A percentile compares a stretch with the other conserved stretches of the same genome.
These are phyloP conservation scores for Cucurbitaria berberidis DNA, from an alignment of 2,329 filamentous ascomycete species.

Conservation along the genomic window DNA sequence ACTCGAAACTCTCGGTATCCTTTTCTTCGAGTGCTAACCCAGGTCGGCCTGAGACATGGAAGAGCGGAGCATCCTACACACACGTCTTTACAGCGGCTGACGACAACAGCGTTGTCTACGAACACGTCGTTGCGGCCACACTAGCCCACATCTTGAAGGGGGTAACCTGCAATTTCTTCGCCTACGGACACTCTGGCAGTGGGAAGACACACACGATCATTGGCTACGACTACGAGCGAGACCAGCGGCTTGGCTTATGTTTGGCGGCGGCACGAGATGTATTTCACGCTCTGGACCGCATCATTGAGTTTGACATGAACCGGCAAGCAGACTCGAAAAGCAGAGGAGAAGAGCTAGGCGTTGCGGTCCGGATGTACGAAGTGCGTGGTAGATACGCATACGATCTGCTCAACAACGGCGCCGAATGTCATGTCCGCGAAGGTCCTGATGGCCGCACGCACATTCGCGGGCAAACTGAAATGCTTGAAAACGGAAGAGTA, in stretches of 20 bases:
- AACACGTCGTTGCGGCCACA: constrained; percentile 41
- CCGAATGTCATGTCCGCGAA: constrained; percentile 51
- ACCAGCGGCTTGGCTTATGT: constrained; percentile 47
- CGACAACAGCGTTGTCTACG: constrained; percentile 29
- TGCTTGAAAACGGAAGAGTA: constrained; percentile 50
- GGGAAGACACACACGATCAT: constrained; percentile 54
- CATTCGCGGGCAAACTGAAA: constrained; percentile 53
- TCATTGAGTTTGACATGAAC: constrained; percentile 23
- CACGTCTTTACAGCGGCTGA: constrained; percentile 2
- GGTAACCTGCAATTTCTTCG: constrained; percentile 51
- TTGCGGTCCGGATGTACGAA: constrained; percentile 53
- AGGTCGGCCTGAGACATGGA: constrained; percentile 8
- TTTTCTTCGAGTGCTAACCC: not conserved
- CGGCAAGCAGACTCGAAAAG: not conserved
- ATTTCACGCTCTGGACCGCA: constrained; percentile 25
- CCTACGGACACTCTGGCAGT: constrained; percentile 53
- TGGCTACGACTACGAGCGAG: constrained; percentile 50
- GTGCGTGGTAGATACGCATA: constrained; percentile 52
- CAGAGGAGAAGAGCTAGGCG: constrained; percentile 25
- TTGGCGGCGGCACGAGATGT: constrained; percentile 46
- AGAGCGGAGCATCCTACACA: constrained; percentile 9
- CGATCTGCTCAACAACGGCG: constrained; percentile 51
- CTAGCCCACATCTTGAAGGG: constrained; percentile 46
- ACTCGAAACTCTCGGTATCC: not conserved
- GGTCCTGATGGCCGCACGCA: constrained; percentile 50